Base-by-base conservation (phyloP, 345 rosid species). In the Eucalyptus guilfoylei region DNA sequence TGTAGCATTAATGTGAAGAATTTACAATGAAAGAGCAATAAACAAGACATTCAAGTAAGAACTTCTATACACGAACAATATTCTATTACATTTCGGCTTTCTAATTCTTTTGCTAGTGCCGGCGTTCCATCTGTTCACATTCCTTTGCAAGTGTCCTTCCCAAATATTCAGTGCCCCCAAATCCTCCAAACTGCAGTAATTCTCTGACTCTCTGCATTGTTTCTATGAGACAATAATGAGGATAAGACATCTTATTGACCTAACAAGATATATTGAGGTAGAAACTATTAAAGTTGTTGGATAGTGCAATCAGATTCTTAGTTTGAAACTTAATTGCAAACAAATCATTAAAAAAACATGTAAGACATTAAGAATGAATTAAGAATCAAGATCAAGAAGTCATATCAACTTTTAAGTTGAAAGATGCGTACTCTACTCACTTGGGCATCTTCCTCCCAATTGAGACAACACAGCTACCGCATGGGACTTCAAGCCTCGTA, bases 371-470 rank as follows among this genome's bases (percentile, higher is more conserved):
- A 67, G 44, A 69, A 64, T 7, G 19, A 64, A n/a, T n/a, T n/a
- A 64, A 32, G 40, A 32, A 34, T 32, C 44, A 0, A 69, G 80
- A n/a, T 34, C 44, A 69, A 69, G 80, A 69, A 32, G 23, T 69
- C 44, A 32, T 80, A 80, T 30, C 69, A 60, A 58, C 30, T 9
- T 58, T 55, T 58, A 10, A 58, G 14, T 10, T 58, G 64, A 58
- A 24, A 58, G 64, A 58, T 58, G 91, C 44, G 5, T 34, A 69
- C 7, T 17, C n/a, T 69, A 42, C 86, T 90, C 60, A 90, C 86
- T 58, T 94, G 92, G 60, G 95, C 94, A 55, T 96, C 98, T 92
- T 96, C 98, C 92, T 94, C 98, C 99, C 98, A 94, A 90, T 95
- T 93, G 91, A 96, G 98, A 92, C 96, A 95, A 93, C 40, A 96